Conservation (phyloP, 2,329 filamentous ascomycete species). For the Nemania diffusa region DNA sequence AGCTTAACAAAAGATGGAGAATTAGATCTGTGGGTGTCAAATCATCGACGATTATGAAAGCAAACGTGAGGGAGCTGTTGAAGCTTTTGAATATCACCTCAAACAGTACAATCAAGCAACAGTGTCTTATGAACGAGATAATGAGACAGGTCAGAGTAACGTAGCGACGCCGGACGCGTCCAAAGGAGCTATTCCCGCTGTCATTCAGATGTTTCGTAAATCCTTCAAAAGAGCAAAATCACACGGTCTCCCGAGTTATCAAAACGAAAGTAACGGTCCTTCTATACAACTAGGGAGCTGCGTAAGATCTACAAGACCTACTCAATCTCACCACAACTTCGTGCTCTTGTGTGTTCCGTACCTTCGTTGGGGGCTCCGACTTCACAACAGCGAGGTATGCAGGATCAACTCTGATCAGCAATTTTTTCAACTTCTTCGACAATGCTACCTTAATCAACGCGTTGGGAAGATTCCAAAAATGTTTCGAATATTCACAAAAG, state of each 20-base stretch:
- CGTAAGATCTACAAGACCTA: not conserved
- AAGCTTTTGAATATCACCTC: constrained; percentile 4
- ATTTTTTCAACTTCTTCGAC: constrained; percentile 17
- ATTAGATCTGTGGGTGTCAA: constrained; percentile 15
- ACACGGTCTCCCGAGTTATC: constrained; percentile 12
- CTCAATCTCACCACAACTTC: constrained; percentile 15
- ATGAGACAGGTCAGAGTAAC: not conserved
- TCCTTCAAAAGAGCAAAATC: not conserved
- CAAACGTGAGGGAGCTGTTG: not conserved
- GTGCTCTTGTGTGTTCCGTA: constrained; percentile 29
- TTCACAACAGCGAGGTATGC: constrained; percentile 25
- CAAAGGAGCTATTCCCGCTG: constrained; percentile 3
- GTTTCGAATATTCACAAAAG: constrained; percentile 16
- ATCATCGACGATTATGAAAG: constrained; percentile 21
- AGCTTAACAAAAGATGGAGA: not conserved
- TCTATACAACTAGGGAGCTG: constrained; percentile 16
- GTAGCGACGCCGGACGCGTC: not conserved
- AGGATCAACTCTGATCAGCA: constrained; percentile 26
- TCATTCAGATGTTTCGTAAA: not conserved
- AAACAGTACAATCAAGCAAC: constrained; percentile 16
- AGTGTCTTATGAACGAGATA: not conserved
- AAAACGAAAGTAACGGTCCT: not conserved
- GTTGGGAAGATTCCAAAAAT: not conserved
- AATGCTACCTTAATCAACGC: constrained; percentile 15
- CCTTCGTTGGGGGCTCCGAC: constrained; percentile 28